Evolutionary conservation across 306 rosid species (phyloP).

Genomic region (Senna siamea): DNA sequence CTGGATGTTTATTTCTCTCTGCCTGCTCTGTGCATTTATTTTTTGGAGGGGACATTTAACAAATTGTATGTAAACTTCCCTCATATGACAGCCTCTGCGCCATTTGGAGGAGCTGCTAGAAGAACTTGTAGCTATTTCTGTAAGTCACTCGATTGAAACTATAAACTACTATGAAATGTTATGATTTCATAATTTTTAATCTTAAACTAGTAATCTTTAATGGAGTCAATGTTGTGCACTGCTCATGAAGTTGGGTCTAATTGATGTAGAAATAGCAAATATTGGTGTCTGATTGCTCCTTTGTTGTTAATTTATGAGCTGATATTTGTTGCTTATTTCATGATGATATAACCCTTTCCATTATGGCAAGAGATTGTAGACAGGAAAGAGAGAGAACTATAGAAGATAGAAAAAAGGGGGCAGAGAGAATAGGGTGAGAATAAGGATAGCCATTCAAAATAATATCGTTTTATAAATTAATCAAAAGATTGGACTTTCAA

Average conservation of each 20-base stretch:
- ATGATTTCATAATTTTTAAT: too few species aligned
- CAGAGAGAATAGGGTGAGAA: background rate
- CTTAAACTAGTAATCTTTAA: background rate
- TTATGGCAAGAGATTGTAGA: background rate
- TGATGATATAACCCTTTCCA: background rate
- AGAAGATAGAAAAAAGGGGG: background rate
- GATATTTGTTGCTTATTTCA: background rate
- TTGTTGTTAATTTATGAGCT: background rate
- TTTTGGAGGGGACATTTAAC: slow-evolving; percentile 13
- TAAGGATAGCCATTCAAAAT: too few species aligned
- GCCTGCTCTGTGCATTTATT: background rate
- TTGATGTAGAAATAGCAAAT: slow-evolving; percentile 3
- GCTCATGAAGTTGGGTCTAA: background rate
- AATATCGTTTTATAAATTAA: too few species aligned
- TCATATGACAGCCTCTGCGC: slow-evolving; percentile 76
- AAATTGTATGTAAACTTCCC: slow-evolving; percentile 15
- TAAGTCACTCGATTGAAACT: slow-evolving; percentile 51
- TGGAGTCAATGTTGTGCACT: background rate
- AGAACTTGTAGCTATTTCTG: slow-evolving; percentile 95
- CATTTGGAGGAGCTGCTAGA: slow-evolving; percentile 88
- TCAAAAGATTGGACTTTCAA: too few species aligned
- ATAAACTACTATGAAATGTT: background rate
- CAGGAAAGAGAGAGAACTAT: too few species aligned
- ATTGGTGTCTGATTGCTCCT: background rate
- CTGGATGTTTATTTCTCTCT: slow-evolving; percentile 20